Base-by-base conservation (phyloP, 2,329 filamentous ascomycete species). In the Sporothrix brasiliensis region DNA sequence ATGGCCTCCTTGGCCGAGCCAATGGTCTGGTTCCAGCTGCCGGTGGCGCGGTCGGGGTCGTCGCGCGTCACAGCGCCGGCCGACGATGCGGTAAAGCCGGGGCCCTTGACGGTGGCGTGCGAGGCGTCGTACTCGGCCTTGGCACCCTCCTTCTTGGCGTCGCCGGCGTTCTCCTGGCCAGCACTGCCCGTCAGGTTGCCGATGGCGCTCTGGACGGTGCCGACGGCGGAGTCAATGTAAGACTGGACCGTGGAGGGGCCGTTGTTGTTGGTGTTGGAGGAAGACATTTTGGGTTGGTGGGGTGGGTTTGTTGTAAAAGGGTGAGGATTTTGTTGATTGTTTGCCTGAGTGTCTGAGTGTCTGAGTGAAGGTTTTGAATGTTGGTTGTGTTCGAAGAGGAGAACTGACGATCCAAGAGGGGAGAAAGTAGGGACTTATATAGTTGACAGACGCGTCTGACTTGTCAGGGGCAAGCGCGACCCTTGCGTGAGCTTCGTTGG, bases 21-120 rank as follows among this genome's bases (percentile, higher is more conserved):
- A n/a, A 94, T 77, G 5, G 93, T 97, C 82, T 97, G 94, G 83
- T 97, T 92, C 89, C 91, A 96, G 21, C 86, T 85, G 56, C 94
- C 94, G 21, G 87, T 79, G 27, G 85, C 82, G 74, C 93, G 92
- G 79, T 94, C 84, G 13, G 89, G 83, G 80, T 92, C 84, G 80
- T 97, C 92, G 75, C 87, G 85, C 73, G 89, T 86, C 65, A 91
- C 83, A 49, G 89, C 90, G 63, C 92, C 92, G 0, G 88, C 87
- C 67, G 89, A 83, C 13, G 90, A 90, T 71, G 92, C 85, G 30
- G 89, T 88, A 78, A 89, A 83, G 72, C 91, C 89, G 4, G 91
- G 93, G n/a, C 91, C 78, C 79, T 93, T 94, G 74, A 85, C 85
- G 19, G 91, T 86, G 5, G 91, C 86, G 79, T 97, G 90, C 6